Evolutionary conservation across 2,329 filamentous ascomycete species (phyloP).

Genomic region (Penicillium decumbens): DNA sequence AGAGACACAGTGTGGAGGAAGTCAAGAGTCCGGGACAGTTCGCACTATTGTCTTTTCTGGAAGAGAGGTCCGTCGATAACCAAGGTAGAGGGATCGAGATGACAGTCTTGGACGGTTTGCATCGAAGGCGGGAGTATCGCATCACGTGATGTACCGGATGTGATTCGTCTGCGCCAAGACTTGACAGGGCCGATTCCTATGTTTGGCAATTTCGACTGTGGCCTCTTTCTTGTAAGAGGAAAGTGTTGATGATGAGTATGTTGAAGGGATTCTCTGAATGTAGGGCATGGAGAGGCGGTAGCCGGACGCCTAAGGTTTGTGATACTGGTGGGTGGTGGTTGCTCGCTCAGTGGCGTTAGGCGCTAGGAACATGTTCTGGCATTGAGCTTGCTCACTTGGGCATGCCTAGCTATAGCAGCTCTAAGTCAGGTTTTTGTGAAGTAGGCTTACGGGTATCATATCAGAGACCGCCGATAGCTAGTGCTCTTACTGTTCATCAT

Average conservation of each 20-base stretch:
- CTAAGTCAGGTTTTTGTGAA: not conserved
- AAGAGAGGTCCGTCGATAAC: conserved; percentile 8
- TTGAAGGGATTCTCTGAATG: not conserved
- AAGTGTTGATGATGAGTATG: not conserved
- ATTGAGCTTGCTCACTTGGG: not conserved
- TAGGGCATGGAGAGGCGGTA: not conserved
- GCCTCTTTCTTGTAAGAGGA: not conserved
- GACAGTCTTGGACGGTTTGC: conserved; percentile 36
- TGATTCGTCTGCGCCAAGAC: conserved; percentile 31
- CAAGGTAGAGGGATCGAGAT: conserved; percentile 22
- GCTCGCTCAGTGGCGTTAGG: not conserved
- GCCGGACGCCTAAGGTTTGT: not conserved
- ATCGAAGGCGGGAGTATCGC: conserved; percentile 38
- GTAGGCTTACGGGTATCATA: not conserved
- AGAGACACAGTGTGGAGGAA: conserved; percentile 14
- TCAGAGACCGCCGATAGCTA: not conserved
- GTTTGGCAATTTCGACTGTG: not conserved
- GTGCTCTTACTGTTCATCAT: too few relatives aligned
- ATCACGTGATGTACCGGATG: conserved; percentile 30
- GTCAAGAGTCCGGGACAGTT: conserved; percentile 5
- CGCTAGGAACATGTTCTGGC: not conserved
- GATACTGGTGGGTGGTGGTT: not conserved
- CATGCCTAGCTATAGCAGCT: not conserved
- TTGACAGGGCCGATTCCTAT: not conserved
- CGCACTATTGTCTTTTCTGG: conserved; percentile 16